Base-by-base conservation (phyloP, 2,329 filamentous ascomycete genomes). In the Trichothecium sympodiale region DNA sequence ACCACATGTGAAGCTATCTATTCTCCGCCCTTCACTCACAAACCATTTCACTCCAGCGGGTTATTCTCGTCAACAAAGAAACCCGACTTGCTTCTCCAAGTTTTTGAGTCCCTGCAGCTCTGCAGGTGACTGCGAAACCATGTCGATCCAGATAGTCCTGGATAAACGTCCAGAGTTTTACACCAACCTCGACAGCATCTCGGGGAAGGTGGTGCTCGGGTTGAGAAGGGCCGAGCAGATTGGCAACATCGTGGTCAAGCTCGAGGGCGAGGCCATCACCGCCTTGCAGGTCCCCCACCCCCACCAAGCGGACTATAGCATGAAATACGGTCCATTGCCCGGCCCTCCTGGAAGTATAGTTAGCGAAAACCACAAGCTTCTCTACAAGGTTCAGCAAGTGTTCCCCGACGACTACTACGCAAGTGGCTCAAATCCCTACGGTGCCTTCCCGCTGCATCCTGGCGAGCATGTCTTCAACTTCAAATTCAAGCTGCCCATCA, bases 381-480 rank as follows among this genome's bases (percentile, higher is more conserved):
- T 91, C 13, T 91, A 89, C 62, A 76, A 75, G 48, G 68, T 82
- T 2, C 67, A 76, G 45, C 75, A 80, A 39, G 75, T 86, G n/a
- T 87, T 83, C 49, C 83, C 83, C 1, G 69, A 74, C 32, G 64
- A 68, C 23, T 62, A 62, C 41, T 57, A 59, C 27, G 50, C 60
- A 6, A 57, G 58, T 35, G 46, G 56, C 8, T 55, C 60, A 30
- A 60, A 52, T 15, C 52, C 51, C 54, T 62, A 51, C 53, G 69
- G 49, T 46, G 61, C 69, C 23, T 79, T 70, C 45, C 72, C 77
- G 1, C 59, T 88, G 23, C 70, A 77, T 38, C 65, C 78, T 0
- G 84, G 84, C 37, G 69, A 77, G 46, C 81, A 88, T 55, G 72
- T 80, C 46, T 91, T 86, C 49, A 76, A 80, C 1, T 91, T 89